Conservation (phyloP, 2,329 filamentous ascomycete genomes). For the Peltaster fructicola region DNA sequence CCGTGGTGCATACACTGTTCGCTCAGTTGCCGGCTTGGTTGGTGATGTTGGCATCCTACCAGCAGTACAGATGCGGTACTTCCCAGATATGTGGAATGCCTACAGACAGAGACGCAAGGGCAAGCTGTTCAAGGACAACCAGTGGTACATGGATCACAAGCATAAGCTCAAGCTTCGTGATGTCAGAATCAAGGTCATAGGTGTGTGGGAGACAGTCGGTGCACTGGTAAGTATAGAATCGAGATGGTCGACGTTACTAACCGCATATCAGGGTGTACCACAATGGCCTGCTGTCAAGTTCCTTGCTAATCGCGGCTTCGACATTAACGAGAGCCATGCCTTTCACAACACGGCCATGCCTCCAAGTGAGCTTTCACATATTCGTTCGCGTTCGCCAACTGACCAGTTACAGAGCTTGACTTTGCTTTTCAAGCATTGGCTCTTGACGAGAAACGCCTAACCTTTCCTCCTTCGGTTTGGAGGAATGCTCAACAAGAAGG, state of each 20-base stretch:
- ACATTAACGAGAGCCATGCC: slow-evolving; percentile 11
- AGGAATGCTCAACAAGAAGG: slow-evolving; percentile 19
- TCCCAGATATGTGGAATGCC: slow-evolving; percentile 5
- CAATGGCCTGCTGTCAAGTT: slow-evolving; percentile 13
- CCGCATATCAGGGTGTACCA: slow-evolving; percentile 5
- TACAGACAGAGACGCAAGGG: slow-evolving; percentile 3
- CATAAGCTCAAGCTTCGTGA: slow-evolving; percentile 3
- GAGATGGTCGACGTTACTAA: not conserved
- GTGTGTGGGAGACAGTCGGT: slow-evolving; percentile 25
- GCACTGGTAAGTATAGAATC: slow-evolving; percentile 3
- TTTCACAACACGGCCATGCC: slow-evolving; percentile 27
- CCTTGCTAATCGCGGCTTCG: slow-evolving; percentile 8
- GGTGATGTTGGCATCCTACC: slow-evolving; percentile 6
- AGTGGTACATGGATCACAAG: slow-evolving; percentile 5
- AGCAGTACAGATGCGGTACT: slow-evolving; percentile 5
- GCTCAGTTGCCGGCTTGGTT: slow-evolving; percentile 6
- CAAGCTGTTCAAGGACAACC: slow-evolving; percentile 2
- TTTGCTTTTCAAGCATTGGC: slow-evolving; percentile 23
- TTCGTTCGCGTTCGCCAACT: not conserved
- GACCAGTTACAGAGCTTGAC: slow-evolving; percentile 10
- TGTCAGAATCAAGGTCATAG: slow-evolving; percentile 20
- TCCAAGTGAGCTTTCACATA: slow-evolving; percentile 7
- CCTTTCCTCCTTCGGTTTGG: slow-evolving; percentile 20
- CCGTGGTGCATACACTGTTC: slow-evolving; percentile 21
- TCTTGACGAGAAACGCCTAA: slow-evolving; percentile 19